Evolutionary conservation across 1,139 yeast genomes (phyloP), one percentile per base, ranked within the genome.

Genomic region (Yamadazyma spencermartinsiae): DNA sequence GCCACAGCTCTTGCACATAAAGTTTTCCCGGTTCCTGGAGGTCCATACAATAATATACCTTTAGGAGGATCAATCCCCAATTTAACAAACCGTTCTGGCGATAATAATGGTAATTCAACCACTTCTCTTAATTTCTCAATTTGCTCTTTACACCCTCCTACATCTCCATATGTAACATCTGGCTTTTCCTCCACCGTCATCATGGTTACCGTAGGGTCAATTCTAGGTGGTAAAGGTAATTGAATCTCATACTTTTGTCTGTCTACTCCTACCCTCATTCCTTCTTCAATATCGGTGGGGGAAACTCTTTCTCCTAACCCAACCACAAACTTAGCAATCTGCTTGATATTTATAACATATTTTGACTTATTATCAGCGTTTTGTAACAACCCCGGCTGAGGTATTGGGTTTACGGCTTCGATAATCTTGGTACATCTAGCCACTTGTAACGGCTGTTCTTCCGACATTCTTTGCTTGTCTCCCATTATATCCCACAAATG

Each of bases 141-240:
- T 64, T 92, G 98, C 45, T 92, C 98, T 68, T 92, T 92, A 63
- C 96, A 88, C 20, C 98, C 98, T 54, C 98, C 98, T 44, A 92
- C 92, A 62, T 92, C 98, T 47, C 86, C 79, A 58, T 85, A 85
- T 10, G 94, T 85, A 26, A 85, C 92, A 64, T 85, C 94, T 13
- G 98, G 98, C 64, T 92, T 92, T 62, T 92, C 98, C 63, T 92
- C 98, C 37, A 92, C 98, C 1, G 98, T 90, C 98, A 92, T 92
- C 98, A 92, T 92, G n/a, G 98, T 92, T 38, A 92, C 98, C 13
- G 90, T 80, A 9, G 98, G 98, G 63, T 92, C 98, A 59, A 92
- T 92, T 59, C 96, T 76, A 38, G 99, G 98, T 16, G 98, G 98
- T 50, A 94, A 74, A 18, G 99, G 98, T 54, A 92, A 76, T 72